Evolutionary conservation across 805 yeast species (phyloP).

Genomic region (Saccharomycopsis sp.): DNA sequence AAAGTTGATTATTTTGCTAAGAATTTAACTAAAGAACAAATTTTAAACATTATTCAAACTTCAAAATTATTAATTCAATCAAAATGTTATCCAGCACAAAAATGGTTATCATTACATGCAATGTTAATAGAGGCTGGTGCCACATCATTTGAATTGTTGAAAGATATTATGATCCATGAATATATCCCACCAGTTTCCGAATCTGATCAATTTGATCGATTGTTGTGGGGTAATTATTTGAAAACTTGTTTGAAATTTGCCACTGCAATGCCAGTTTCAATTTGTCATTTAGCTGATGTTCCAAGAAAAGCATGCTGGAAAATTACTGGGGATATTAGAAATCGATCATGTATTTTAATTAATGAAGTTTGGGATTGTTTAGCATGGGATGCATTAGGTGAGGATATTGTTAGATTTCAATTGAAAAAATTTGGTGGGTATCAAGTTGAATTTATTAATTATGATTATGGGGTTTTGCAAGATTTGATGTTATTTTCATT

Average conservation of each 20-base stretch:
- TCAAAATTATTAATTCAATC: slow-evolving; percentile 46
- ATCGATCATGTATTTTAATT: slow-evolving; percentile 48
- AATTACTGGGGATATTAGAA: slow-evolving; percentile 58
- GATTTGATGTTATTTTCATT: slow-evolving; percentile 62
- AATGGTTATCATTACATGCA: slow-evolving; percentile 68
- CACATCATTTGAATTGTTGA: slow-evolving; percentile 45
- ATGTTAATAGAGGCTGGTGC: slow-evolving; percentile 50
- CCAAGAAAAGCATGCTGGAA: slow-evolving; percentile 64
- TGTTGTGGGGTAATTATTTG: slow-evolving; percentile 63
- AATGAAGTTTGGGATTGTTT: slow-evolving; percentile 66
- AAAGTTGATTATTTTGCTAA: slow-evolving; percentile 35
- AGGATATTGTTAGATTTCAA: slow-evolving; percentile 52
- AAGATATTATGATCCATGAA: slow-evolving; percentile 40
- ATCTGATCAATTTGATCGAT: slow-evolving; percentile 48
- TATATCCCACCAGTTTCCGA: slow-evolving; percentile 47
- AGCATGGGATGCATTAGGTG: slow-evolving; percentile 54
- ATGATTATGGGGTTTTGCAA: slow-evolving; percentile 53
- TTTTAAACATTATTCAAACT: slow-evolving; percentile 38
- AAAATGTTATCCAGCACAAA: slow-evolving; percentile 55
- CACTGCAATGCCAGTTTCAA: slow-evolving; percentile 59
- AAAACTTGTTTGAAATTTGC: slow-evolving; percentile 51
- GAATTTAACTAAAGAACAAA: slow-evolving; percentile 36
- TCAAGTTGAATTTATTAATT: slow-evolving; percentile 56
- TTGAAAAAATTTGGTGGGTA: slow-evolving; percentile 58
- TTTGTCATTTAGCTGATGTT: slow-evolving; percentile 63